Base-by-base conservation (phyloP, 805 yeast species). In the Saccharomyces cerevisiae region DNA sequence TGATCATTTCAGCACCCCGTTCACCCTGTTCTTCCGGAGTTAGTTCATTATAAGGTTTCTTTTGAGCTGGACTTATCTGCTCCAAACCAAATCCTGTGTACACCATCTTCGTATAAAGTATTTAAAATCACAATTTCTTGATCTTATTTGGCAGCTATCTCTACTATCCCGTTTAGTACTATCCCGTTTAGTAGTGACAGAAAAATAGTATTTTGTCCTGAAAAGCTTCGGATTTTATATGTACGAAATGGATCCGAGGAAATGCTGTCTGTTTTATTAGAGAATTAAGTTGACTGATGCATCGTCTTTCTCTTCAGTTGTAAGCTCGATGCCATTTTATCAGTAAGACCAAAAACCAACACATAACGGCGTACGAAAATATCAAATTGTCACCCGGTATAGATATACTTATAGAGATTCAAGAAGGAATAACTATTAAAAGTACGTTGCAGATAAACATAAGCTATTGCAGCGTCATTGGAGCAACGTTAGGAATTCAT, bases 11-110 rank as follows among this genome's bases (percentile, higher is more conserved):
- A 6, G 97, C 97, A 17, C 96, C 96, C 53, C 82, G 83, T 61
- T 89, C 94, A 1, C 96, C 97, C 72, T 89, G 96, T 68, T 91
- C 96, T 59, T 91, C 96, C 46, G 84, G 91, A 1, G 89, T 81
- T 90, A 92, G 83, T 61, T 88, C 88, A 48, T 79, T 71, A 55
- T 77, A 74, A 8, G 84, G 73, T 69, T 79, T 82, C 56, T 74
- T 67, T 26, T 68, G 66, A 0, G 77, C 75, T 6, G 78, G 63
- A 14, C 70, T 62, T 6, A 72, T 65, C 26, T 70, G 69, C 8
- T 74, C 77, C 22, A 75, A 59, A 1, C 78, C 78, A 62, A 75
- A 75, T 5, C 78, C 78, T 50, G 65, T 66, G 55, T 70, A 75
- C 13, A 70, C 73, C 78, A 75, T 70, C 17, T 17, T 21, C 11